phyloP scores from a whole-genome alignment of 2,329 filamentous ascomycete species.

The Trichophaea hybrida region DNA sequence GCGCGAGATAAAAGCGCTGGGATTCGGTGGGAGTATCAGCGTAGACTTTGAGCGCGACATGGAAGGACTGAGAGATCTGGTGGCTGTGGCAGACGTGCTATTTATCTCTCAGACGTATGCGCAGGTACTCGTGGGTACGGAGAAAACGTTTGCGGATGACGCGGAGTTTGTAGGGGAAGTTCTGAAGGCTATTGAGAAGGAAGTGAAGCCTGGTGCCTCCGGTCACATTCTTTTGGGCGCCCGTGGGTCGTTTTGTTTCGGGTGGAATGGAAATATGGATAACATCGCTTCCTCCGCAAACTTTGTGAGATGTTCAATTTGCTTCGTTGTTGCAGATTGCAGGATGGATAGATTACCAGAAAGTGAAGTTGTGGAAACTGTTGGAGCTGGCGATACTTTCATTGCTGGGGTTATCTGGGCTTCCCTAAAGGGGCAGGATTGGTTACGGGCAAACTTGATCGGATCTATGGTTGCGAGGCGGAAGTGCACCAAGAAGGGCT shows the following conservation, averaged over 20 bases:
- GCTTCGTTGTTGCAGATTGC: neutral
- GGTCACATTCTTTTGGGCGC: neutral
- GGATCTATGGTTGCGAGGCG: neutral
- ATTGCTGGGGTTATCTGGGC: conserved; percentile 19
- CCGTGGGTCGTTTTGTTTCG: neutral
- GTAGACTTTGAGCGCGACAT: conserved; percentile 23
- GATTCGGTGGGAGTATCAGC: conserved; percentile 11
- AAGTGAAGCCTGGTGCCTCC: neutral
- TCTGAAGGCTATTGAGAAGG: neutral
- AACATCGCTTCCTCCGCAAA: neutral
- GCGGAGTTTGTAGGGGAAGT: neutral
- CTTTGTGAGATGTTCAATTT: neutral
- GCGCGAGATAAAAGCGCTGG: conserved; percentile 4
- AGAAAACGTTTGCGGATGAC: neutral
- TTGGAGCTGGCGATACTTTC: conserved; percentile 24
- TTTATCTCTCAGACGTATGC: conserved; percentile 20
- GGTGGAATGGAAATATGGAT: neutral
- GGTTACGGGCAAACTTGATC: conserved; percentile 7
- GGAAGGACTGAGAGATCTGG: conserved; percentile 16
- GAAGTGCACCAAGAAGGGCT: neutral
- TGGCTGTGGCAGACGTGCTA: conserved; percentile 15
- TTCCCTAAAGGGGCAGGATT: conserved; percentile 9
- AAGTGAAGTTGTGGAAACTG: conserved; percentile 19
- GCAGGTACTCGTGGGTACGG: conserved; percentile 1
- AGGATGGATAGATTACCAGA: neutral